These are phyloP conservation scores for Hericium rajendrae DNA, from an alignment of 768 basidiomycete species.

Conservation along the genomic window DNA sequence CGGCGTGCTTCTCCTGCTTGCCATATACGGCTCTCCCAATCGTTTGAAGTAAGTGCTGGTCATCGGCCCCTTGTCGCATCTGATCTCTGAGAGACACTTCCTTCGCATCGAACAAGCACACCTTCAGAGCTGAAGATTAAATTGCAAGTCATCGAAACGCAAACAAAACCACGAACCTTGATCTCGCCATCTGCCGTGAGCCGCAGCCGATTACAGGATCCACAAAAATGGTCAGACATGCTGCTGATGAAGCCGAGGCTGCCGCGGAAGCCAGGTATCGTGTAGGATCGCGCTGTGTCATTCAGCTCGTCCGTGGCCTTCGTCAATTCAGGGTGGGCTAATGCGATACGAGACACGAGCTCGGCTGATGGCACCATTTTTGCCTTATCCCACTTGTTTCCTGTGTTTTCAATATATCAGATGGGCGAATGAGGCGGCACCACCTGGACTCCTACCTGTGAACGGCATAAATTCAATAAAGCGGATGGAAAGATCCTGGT, in stretches of 20 bases:
- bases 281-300: slow-evolving; percentile 77
- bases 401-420: slow-evolving; percentile 27
- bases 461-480: slow-evolving; percentile 97
- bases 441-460: slow-evolving; percentile 39
- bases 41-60: slow-evolving; percentile 48
- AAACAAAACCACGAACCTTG: slow-evolving; percentile 39
- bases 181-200: slow-evolving; percentile 89
- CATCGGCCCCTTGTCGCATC: slow-evolving; percentile 54
- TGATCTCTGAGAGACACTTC: slow-evolving; percentile 75
- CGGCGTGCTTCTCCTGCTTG: slow-evolving; percentile 77
- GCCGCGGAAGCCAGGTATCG: slow-evolving; percentile 61
- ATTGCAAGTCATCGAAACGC: background rate
- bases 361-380: slow-evolving; percentile 77
- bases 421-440: slow-evolving; percentile 1
- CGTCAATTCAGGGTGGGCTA: slow-evolving; percentile 37
- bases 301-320: slow-evolving; percentile 60
- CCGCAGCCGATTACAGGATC: slow-evolving; percentile 73
- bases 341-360: slow-evolving; percentile 42
- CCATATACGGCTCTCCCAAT: slow-evolving; percentile 56
- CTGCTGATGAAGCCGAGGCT: slow-evolving; percentile 83
- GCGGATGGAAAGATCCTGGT: slow-evolving; percentile 56
- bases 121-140: slow-evolving; percentile 31
- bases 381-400: slow-evolving; percentile 75
- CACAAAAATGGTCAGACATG: slow-evolving; percentile 92
- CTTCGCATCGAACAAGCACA: slow-evolving; percentile 79